These are phyloP conservation scores for Rhodotorula babjevae DNA, from an alignment of 768 basidiomycete genomes.

Conservation along the genomic window DNA sequence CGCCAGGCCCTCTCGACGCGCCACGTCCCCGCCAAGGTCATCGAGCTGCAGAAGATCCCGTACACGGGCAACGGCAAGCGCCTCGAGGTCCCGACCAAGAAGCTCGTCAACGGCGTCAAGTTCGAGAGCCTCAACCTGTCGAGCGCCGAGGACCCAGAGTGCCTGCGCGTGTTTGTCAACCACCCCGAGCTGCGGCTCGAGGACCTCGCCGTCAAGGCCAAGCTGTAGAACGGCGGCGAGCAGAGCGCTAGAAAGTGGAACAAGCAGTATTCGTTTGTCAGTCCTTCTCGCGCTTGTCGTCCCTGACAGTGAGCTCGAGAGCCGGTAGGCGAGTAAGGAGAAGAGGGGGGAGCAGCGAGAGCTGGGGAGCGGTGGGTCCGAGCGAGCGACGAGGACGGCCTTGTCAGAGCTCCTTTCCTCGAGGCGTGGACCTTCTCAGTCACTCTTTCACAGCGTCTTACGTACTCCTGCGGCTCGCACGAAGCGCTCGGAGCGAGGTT, in stretches of 20 bases:
- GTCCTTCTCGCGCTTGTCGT: too few relatives aligned
- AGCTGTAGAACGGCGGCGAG: constrained; percentile 3
- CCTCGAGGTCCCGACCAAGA: constrained; percentile 39
- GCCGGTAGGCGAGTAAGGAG: too few relatives aligned
- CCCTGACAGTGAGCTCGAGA: too few relatives aligned
- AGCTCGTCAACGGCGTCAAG: constrained; percentile 41
- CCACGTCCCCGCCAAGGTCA: constrained; percentile 41
- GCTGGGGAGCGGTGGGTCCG: too few relatives aligned
- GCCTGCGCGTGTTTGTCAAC: constrained; percentile 39
- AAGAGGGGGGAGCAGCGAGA: too few relatives aligned
- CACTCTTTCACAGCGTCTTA: too few relatives aligned
- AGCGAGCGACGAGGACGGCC: too few relatives aligned
- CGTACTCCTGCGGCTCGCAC: too few relatives aligned
- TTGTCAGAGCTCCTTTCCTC: too few relatives aligned
- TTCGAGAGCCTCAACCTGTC: constrained; percentile 34
- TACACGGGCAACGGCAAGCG: constrained; percentile 42
- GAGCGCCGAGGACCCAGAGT: constrained; percentile 34
- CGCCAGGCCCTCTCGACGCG: constrained; percentile 32
- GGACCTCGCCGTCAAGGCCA: constrained; percentile 9
- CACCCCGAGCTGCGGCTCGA: constrained; percentile 36
- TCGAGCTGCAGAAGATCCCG: constrained; percentile 30
- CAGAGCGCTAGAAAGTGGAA: neutral
- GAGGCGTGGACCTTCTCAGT: too few relatives aligned
- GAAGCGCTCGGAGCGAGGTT: too few relatives aligned
- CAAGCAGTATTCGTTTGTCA: neutral